phyloP scores from a whole-genome alignment of 2,329 filamentous ascomycete genomes.

The Myriosclerotinia curreyana region DNA sequence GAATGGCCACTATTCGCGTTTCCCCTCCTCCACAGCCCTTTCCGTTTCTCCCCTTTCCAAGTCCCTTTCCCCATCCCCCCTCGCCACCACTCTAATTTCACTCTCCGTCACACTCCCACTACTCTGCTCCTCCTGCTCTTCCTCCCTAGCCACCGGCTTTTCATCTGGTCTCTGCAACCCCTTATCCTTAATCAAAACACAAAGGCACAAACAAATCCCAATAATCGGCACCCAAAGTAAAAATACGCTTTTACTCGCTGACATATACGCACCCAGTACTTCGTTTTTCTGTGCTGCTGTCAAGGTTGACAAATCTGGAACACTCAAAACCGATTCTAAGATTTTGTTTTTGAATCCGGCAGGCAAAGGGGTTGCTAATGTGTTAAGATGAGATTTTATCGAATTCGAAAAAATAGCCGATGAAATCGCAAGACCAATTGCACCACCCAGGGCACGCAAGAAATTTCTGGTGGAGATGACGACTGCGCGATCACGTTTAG shows the following conservation, averaged over 20 bases:
- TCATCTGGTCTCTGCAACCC: constrained; percentile 44
- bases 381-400: constrained; percentile 30
- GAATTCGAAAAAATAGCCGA: constrained; percentile 48
- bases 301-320: constrained; percentile 31
- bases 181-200: constrained; percentile 50
- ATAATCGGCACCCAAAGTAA: constrained; percentile 55
- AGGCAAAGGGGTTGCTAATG: constrained; percentile 26
- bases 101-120: background rate
- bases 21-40: background rate
- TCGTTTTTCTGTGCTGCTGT: constrained; percentile 33
- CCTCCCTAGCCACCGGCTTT: constrained; percentile 7
- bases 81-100: background rate
- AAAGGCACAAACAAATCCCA: constrained; percentile 49
- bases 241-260: constrained; percentile 54
- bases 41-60: background rate
- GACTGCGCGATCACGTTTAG: constrained; percentile 56
- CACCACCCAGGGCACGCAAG: constrained; percentile 56
- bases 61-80: background rate
- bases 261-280: constrained; percentile 51
- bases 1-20: too few relatives aligned
- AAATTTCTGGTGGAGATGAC: constrained; percentile 63
- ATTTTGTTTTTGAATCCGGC: constrained; percentile 27
- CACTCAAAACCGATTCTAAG: constrained; percentile 32
- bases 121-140: background rate
- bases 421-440: constrained; percentile 55